phyloP scores from a whole-genome alignment of 2,329 filamentous ascomycete genomes.

The Penicillium sp. region DNA sequence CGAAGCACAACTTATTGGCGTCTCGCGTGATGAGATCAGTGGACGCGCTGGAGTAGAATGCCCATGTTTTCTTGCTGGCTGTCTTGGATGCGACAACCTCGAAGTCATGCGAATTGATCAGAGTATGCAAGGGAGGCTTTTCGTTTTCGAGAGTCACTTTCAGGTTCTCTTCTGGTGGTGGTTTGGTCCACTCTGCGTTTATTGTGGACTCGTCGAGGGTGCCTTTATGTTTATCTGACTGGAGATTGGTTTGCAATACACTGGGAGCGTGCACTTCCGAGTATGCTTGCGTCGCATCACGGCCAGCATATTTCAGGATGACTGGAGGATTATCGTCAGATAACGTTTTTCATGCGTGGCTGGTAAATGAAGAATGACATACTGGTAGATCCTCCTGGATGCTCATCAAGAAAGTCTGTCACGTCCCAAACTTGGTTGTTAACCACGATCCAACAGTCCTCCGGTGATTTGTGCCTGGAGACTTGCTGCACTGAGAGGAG shows the following conservation, averaged over 20 bases:
- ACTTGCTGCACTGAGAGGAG: slow-evolving; percentile 47
- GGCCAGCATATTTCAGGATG: slow-evolving; percentile 47
- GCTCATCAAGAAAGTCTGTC: slow-evolving; percentile 62
- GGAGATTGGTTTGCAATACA: slow-evolving; percentile 46
- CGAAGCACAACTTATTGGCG: slow-evolving; percentile 55
- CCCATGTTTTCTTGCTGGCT: slow-evolving; percentile 64
- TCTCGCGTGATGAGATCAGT: slow-evolving; percentile 59
- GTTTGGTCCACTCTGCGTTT: slow-evolving; percentile 49
- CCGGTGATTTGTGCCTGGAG: slow-evolving; percentile 47
- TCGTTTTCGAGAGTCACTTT: slow-evolving; percentile 31
- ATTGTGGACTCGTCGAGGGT: slow-evolving; percentile 49
- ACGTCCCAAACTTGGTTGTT: slow-evolving; percentile 67
- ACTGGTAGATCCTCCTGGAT: slow-evolving; percentile 59
- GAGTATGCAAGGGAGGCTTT: slow-evolving; percentile 52
- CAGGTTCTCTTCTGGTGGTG: slow-evolving; percentile 34
- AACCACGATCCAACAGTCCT: slow-evolving; percentile 65
- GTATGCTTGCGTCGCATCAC: slow-evolving; percentile 47
- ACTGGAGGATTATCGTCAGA: slow-evolving; percentile 27
- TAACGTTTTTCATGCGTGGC: neutral
- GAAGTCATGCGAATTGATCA: slow-evolving; percentile 63
- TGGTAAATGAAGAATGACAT: neutral
- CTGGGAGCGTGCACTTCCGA: slow-evolving; percentile 48
- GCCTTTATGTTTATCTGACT: slow-evolving; percentile 49
- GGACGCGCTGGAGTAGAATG: slow-evolving; percentile 65
- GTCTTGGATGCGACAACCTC: slow-evolving; percentile 54